Conservation (phyloP, 2,329 filamentous ascomycete species). For the Xylaria sp. region DNA sequence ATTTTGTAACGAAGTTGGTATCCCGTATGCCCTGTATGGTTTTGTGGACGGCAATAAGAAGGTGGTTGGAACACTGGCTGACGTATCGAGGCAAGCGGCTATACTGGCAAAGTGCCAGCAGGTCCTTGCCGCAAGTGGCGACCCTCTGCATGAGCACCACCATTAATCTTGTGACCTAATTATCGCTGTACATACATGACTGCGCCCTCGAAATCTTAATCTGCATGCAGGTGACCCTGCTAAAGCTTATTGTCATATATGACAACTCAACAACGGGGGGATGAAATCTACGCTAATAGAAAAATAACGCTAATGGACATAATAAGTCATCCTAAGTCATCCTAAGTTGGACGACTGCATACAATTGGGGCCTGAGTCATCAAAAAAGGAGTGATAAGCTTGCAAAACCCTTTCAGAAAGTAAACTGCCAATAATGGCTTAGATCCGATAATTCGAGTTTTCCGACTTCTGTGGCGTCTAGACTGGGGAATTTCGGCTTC, state of each 20-base stretch:
- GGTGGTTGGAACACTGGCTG: conserved; percentile 76
- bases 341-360: background rate
- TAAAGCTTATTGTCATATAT: conserved; percentile 1
- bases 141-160: conserved; percentile 39
- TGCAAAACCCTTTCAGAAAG: background rate
- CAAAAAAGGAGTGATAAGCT: background rate
- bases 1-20: conserved; percentile 78
- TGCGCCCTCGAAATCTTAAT: background rate
- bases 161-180: conserved; percentile 28
- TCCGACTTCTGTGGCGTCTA: background rate
- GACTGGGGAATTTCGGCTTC: background rate
- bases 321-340: background rate
- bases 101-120: conserved; percentile 78
- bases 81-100: conserved; percentile 79
- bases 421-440: background rate
- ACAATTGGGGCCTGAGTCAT: background rate
- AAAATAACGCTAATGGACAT: background rate
- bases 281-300: background rate
- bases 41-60: conserved; percentile 84
- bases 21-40: conserved; percentile 85
- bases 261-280: background rate
- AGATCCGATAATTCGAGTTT: background rate
- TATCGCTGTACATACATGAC: conserved; percentile 8
- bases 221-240: background rate
- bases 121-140: conserved; percentile 43